These are phyloP conservation scores for Lactarius vividus DNA, from an alignment of 768 basidiomycete species.

Conservation along the genomic window DNA sequence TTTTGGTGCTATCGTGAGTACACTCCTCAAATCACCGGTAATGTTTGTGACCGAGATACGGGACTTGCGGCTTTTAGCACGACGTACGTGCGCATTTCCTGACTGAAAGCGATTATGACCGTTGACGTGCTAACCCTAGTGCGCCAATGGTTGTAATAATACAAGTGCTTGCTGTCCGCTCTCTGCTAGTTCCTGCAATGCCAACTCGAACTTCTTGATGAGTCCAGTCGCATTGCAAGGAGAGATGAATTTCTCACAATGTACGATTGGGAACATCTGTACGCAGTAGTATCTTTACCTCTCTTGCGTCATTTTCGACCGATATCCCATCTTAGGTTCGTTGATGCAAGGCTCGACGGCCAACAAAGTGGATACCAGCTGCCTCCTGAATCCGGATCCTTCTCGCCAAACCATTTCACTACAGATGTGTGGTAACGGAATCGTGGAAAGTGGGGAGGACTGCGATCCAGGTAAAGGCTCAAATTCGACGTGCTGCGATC, in stretches of 20 bases:
- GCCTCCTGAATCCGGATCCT: slow-evolving; percentile 55
- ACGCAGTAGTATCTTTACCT: slow-evolving; percentile 31
- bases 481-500: slow-evolving; percentile 69
- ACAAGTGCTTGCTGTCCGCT: slow-evolving; percentile 63
- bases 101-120: background rate
- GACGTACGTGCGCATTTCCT: slow-evolving; percentile 42
- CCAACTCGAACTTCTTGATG: slow-evolving; percentile 76
- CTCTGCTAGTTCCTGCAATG: slow-evolving; percentile 55
- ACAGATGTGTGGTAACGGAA: slow-evolving; percentile 81
- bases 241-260: slow-evolving; percentile 72
- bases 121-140: slow-evolving; percentile 41
- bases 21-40: slow-evolving; percentile 15
- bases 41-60: slow-evolving; percentile 22
- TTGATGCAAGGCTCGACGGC: slow-evolving; percentile 51
- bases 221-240: slow-evolving; percentile 64
- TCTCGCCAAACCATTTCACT: slow-evolving; percentile 50
- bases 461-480: slow-evolving; percentile 75
- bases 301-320: slow-evolving; percentile 4
- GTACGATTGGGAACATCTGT: slow-evolving; percentile 86
- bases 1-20: slow-evolving; percentile 81
- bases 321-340: slow-evolving; percentile 45
- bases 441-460: slow-evolving; percentile 79
- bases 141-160: slow-evolving; percentile 58
- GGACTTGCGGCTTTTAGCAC: slow-evolving; percentile 41
- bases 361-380: slow-evolving; percentile 54